These are phyloP conservation scores for Collybia mongolica DNA, from an alignment of 768 basidiomycete species.

Conservation along the genomic window DNA sequence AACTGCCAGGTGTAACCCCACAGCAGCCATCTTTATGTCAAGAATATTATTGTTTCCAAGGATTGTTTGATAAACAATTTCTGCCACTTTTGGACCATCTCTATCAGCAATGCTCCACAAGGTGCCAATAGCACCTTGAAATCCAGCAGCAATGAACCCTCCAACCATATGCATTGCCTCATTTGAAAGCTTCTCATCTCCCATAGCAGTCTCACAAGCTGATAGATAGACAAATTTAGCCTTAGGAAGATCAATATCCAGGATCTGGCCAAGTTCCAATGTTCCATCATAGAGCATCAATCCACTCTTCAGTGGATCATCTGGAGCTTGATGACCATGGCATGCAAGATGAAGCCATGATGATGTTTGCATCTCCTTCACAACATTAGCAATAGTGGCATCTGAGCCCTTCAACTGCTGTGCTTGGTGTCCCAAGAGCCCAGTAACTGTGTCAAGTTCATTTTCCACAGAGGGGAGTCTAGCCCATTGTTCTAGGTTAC, in stretches of 20 bases:
- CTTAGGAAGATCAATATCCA: conserved; percentile 13
- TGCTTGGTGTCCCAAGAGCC: neutral
- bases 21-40: neutral
- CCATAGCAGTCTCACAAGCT: conserved; percentile 37
- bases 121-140: conserved; percentile 29
- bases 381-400: conserved; percentile 5
- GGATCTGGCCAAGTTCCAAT: conserved; percentile 10
- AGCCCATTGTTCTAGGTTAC: neutral
- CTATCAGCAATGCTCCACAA: conserved; percentile 27
- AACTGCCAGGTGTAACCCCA: neutral
- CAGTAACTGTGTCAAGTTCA: neutral
- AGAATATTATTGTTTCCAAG: neutral
- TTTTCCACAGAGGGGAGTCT: neutral
- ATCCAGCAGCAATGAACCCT: conserved; percentile 27
- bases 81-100: conserved; percentile 1
- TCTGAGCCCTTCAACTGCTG: neutral
- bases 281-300: neutral
- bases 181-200: conserved; percentile 17
- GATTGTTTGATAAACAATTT: neutral
- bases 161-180: conserved; percentile 30
- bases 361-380: conserved; percentile 9
- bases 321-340: conserved; percentile 22
- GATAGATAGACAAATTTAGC: conserved; percentile 34
- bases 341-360: conserved; percentile 29
- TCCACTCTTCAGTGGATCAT: neutral